These are phyloP conservation scores for Syzygium oleosum DNA, from an alignment of 345 rosid genomes.

Conservation along the genomic window DNA sequence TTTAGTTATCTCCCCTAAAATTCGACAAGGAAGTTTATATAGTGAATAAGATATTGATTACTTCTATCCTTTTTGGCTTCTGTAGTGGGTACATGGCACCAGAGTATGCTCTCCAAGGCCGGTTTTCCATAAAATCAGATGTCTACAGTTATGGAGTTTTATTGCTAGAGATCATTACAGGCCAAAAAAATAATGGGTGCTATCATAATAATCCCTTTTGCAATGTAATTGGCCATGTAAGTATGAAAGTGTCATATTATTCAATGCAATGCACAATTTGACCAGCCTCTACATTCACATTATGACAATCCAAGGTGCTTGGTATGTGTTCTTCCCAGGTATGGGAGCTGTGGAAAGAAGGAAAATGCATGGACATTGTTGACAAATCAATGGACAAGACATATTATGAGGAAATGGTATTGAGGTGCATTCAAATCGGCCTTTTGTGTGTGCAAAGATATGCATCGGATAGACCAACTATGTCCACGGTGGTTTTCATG, in stretches of 20 bases:
- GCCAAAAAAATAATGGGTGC: not conserved
- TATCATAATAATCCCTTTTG: not conserved
- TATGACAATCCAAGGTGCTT: too few relatives aligned
- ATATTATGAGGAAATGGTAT: not conserved
- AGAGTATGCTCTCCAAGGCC: not conserved
- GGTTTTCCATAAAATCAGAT: not conserved
- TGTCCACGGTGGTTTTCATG: slow-evolving; percentile 2
- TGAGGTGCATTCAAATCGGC: slow-evolving; percentile 6
- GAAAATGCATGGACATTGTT: not conserved
- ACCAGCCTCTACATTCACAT: not conserved
- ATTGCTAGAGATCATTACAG: not conserved
- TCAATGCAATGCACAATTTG: not conserved
- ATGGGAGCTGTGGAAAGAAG: slow-evolving; percentile 8
- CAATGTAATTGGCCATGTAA: not conserved
- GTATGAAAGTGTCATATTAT: not conserved
- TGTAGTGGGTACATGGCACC: not conserved
- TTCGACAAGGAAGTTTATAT: not conserved
- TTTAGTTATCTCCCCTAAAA: not conserved
- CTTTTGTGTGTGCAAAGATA: not conserved
- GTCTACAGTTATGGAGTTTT: not conserved
- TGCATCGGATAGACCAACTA: slow-evolving; percentile 3
- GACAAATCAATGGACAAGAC: not conserved
- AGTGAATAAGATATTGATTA: not conserved
- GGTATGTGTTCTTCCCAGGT: not conserved
- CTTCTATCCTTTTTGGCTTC: not conserved